Evolutionary conservation across 2,329 filamentous ascomycete species (phyloP).

Genomic region (Bipolaris bicolor): DNA sequence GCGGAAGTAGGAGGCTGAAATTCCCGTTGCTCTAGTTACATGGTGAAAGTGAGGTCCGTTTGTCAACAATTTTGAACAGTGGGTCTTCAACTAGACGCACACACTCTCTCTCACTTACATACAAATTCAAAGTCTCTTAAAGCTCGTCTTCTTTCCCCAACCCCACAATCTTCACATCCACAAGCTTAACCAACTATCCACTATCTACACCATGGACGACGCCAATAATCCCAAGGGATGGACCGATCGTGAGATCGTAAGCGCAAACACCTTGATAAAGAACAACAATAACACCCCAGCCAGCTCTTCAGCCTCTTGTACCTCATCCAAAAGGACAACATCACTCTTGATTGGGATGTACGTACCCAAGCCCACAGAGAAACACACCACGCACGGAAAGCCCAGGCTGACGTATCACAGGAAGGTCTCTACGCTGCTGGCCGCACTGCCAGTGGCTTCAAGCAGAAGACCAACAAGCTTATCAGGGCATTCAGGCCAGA

Average conservation of each 20-base stretch:
- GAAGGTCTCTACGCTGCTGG: slow-evolving; percentile 23
- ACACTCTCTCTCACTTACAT: no score
- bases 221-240: neutral
- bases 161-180: no score
- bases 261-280: neutral
- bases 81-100: no score
- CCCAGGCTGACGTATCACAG: slow-evolving; percentile 14
- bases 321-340: slow-evolving; percentile 6
- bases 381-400: neutral
- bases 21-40: no score
- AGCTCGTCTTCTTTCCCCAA: no score
- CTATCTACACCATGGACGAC: neutral
- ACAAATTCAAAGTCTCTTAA: no score
- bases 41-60: no score
- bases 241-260: slow-evolving; percentile 1
- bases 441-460: slow-evolving; percentile 29
- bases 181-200: no score
- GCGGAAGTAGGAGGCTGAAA: no score
- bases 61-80: no score
- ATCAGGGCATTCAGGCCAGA: slow-evolving; percentile 23
- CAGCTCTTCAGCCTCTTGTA: slow-evolving; percentile 26
- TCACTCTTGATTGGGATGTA: slow-evolving; percentile 26
- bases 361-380: neutral
- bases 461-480: slow-evolving; percentile 26
- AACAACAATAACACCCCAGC: slow-evolving; percentile 11